A percentile compares a stretch with the other conserved stretches of the same genome.
Evolutionary conservation across 2,329 filamentous ascomycete species (phyloP).

Genomic region (Phyllosticta capitalensis): DNA sequence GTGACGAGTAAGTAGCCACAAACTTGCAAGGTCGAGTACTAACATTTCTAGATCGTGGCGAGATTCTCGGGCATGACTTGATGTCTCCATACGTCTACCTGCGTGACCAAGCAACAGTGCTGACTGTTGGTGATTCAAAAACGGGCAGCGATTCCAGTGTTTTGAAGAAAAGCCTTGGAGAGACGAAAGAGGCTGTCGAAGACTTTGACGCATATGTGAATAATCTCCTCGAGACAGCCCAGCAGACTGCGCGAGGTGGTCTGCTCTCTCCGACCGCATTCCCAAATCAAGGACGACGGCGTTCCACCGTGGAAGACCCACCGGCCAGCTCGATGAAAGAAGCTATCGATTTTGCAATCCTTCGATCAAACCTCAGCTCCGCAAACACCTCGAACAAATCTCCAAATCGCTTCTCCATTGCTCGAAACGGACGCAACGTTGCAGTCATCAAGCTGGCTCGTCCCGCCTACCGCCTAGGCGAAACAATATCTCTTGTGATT

Average conservation of each 20-base stretch:
- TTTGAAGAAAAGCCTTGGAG: slow-evolving; percentile 11
- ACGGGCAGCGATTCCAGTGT: slow-evolving; percentile 6
- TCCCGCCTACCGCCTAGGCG: slow-evolving; percentile 80
- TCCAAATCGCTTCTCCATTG: slow-evolving; percentile 90
- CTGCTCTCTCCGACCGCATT: slow-evolving; percentile 66
- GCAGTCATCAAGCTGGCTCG: slow-evolving; percentile 82
- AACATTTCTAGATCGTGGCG: slow-evolving; percentile 53
- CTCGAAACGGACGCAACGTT: slow-evolving; percentile 82
- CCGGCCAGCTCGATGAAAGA: slow-evolving; percentile 56
- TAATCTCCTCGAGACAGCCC: slow-evolving; percentile 28
- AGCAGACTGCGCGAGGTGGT: slow-evolving; percentile 28
- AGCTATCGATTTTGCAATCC: slow-evolving; percentile 81
- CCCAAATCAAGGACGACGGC: slow-evolving; percentile 27
- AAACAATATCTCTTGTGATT: slow-evolving; percentile 72
- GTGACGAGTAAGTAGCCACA: slow-evolving; percentile 55
- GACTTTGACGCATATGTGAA: slow-evolving; percentile 41
- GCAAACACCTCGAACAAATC: slow-evolving; percentile 48
- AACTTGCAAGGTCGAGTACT: slow-evolving; percentile 13
- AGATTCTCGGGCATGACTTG: slow-evolving; percentile 84
- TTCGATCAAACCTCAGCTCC: slow-evolving; percentile 45
- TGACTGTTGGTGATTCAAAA: slow-evolving; percentile 31
- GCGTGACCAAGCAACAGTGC: slow-evolving; percentile 62
- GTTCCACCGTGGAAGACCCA: slow-evolving; percentile 48
- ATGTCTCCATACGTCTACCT: slow-evolving; percentile 90
- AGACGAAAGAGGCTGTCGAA: slow-evolving; percentile 19